Evolutionary conservation across 495 filamentous ascomycete genomes (phyloP), one percentile per base, ranked within the genome.

Genomic region (Diplogelasinospora grovesii): DNA sequence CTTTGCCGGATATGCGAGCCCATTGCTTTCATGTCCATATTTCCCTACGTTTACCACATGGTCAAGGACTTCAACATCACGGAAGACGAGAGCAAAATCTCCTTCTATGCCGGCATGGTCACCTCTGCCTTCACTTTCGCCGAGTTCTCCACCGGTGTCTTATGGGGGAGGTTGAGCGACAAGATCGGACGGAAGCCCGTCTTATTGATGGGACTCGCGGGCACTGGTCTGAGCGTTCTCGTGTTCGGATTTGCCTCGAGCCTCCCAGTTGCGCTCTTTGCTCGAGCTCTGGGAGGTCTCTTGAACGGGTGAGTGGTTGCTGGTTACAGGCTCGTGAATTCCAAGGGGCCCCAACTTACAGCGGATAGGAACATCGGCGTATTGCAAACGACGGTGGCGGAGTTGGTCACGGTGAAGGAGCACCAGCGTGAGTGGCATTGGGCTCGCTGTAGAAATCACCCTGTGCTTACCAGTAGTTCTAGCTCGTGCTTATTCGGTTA

Each of bases 11-110:
- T 99, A 63, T 95, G 87, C 71, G 92, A 99, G 63, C 92, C 92
- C 32, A 95, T 99, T 61, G 93, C 92, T 8, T 97, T 99, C 73
- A 97, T 95, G 85, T 95, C 89, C 36, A 95, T 99, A 50, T 97
- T 99, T 57, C 93, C 92, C 3, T 99, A 99, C 58, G 89, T 90
- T 55, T 99, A 95, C 67, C 92, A 82, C 68, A 99, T 99, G 92
- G 85, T 97, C 33, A 73, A 85, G 50, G 86, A 85, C 24, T 99
- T 99, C 65, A 68, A 85, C 49, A 81, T 92, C 61, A 85, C 88
- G 30, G 63, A 83, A 43, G 81, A 86, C 53, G 73, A 85, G 39
- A 76, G 74, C 46, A 77, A 85, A 57, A 94, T 96, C 51, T 83
- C 89, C 14, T 71, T 95, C 38, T 99, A 96, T 58, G 88, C 85